phyloP scores from a whole-genome alignment of 2,329 filamentous ascomycete genomes.

The Acrodontium crateriforme region DNA sequence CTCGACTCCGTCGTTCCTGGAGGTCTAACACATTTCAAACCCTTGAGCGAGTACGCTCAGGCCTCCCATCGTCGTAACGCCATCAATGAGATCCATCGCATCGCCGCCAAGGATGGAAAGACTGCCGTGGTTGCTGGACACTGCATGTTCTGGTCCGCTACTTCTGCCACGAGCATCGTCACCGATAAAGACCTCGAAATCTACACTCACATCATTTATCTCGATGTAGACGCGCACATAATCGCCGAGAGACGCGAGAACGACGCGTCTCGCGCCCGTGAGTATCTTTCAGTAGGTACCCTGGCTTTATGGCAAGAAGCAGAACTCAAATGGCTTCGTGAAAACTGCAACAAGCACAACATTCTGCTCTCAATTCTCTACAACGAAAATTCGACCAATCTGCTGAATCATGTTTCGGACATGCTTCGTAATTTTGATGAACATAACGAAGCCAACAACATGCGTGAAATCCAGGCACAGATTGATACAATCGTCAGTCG shows the following conservation, averaged over 20 bases:
- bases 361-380: conserved; percentile 34
- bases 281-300: conserved; percentile 16
- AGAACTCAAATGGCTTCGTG: conserved; percentile 32
- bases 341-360: conserved; percentile 29
- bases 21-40: conserved; percentile 36
- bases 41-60: conserved; percentile 25
- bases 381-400: neutral
- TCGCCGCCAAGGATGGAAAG: conserved; percentile 23
- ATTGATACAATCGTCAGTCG: neutral
- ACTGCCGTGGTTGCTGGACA: conserved; percentile 41
- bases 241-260: conserved; percentile 23
- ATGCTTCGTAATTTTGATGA: neutral
- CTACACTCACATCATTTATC: conserved; percentile 47
- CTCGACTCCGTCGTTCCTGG: conserved; percentile 32
- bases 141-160: conserved; percentile 39
- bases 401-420: conserved; percentile 1
- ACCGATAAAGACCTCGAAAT: conserved; percentile 33
- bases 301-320: conserved; percentile 4
- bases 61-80: conserved; percentile 28
- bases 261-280: conserved; percentile 24
- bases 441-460: neutral
- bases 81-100: conserved; percentile 30
- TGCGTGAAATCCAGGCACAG: neutral
- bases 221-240: conserved; percentile 27
- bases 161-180: conserved; percentile 19